Base-by-base conservation (phyloP, 345 rosid genomes). In the Acer negundo region DNA sequence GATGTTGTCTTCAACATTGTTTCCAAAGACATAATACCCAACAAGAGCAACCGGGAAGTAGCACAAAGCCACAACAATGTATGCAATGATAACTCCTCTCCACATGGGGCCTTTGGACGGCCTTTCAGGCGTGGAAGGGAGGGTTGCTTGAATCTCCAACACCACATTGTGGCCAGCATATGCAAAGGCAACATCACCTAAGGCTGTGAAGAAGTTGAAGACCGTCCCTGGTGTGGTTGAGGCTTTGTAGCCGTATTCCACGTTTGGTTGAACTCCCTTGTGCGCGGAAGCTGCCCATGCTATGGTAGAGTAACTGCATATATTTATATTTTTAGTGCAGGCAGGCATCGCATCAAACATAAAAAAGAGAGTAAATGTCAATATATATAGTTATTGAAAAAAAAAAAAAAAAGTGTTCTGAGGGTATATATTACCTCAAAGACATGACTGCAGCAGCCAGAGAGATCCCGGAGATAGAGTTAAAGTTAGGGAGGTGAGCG, bases 51-150 rank as follows among this genome's bases (percentile, higher is more conserved):
- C 98, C 1, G 97, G 98, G 55, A 92, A 93, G 80, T 93, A 93
- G 86, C 97, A 90, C 12, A 91, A 70, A 4, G 90, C 97, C 38
- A 91, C 95, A 22, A 91, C 87, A 6, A 91, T 81, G 63, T 93
- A 93, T 47, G 97, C 97, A 0, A 90, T 75, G 42, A 90, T 3
- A 44, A 93, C 97, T 74, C 98, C 98, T 81, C 23, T 90, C 97
- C 94, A 90, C 98, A 93, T 93, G 0, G 98, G 93, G 7, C 91
- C 92, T 84, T 92, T 93, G 8, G 98, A 93, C 4, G 94, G 93
- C 82, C 88, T 93, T 82, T 88, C 98, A 6, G 91, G 93, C 1
- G 95, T 87, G 19, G 98, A 93, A 26, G 97, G 98, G 80, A 93
- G 89, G 1, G 98, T 93, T 62, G 98, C 98, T 84, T 93, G 98